phyloP scores from a whole-genome alignment of 345 rosid species.

The Citropsis articulata region DNA sequence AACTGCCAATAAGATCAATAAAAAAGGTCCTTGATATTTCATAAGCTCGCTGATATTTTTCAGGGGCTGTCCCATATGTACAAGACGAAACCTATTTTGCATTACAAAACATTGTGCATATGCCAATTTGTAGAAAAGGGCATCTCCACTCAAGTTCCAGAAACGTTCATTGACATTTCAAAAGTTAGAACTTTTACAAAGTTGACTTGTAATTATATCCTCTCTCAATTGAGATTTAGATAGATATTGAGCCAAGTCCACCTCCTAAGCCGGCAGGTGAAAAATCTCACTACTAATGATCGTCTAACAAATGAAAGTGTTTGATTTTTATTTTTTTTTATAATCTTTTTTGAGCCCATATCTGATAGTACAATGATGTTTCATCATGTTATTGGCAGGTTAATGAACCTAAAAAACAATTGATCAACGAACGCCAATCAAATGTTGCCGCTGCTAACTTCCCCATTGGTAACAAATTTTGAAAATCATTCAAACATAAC shows the following conservation, averaged over 20 bases:
- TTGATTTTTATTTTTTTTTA: too few species aligned
- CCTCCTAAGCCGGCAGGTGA: neutral
- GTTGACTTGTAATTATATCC: neutral
- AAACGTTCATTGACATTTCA: neutral
- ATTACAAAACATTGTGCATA: neutral
- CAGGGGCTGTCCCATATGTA: neutral
- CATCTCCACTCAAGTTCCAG: neutral
- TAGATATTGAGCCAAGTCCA: neutral
- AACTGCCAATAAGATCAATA: neutral
- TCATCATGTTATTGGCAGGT: neutral
- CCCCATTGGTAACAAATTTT: neutral
- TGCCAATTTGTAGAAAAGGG: neutral
- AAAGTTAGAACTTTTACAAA: neutral
- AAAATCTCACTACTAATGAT: neutral
- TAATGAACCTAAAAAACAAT: neutral
- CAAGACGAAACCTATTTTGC: too few species aligned
- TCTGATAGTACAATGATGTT: constrained; percentile 5
- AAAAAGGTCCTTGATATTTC: neutral
- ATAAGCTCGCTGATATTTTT: neutral
- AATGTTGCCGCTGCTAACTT: neutral
- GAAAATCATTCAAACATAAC: neutral
- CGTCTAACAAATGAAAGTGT: neutral
- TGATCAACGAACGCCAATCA: neutral
- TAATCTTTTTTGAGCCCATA: neutral
- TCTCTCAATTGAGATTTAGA: neutral